Conservation (phyloP, 2,329 filamentous ascomycete species). For the Fusarium drepaniforme region DNA sequence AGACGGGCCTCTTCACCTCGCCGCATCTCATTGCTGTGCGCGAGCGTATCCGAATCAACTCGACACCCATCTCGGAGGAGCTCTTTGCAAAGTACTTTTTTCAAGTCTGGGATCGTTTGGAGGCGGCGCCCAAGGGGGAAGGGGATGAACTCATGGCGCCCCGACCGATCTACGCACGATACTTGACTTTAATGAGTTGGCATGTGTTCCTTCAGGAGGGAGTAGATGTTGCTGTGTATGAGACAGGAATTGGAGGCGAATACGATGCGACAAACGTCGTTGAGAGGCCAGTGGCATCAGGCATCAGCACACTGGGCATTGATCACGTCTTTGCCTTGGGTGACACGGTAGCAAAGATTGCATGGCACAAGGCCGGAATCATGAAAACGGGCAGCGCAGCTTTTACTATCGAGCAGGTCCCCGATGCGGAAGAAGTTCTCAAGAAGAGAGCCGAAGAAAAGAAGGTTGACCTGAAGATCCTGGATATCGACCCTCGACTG, state of each 20-base stretch:
- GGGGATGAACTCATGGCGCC: conserved; percentile 52
- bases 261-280: conserved; percentile 78
- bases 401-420: conserved; percentile 68
- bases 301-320: conserved; percentile 75
- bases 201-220: conserved; percentile 74
- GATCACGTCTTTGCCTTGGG: conserved; percentile 76
- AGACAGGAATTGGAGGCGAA: conserved; percentile 76
- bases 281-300: conserved; percentile 66
- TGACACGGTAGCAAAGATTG: conserved; percentile 72
- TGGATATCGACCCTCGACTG: conserved; percentile 62
- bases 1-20: conserved; percentile 75
- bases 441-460: conserved; percentile 65
- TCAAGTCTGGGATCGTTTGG: conserved; percentile 72
- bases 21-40: conserved; percentile 76
- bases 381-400: conserved; percentile 71
- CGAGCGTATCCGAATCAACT: conserved; percentile 75
- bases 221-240: conserved; percentile 73
- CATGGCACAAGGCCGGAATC: conserved; percentile 81
- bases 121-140: conserved; percentile 47
- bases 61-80: conserved; percentile 66
- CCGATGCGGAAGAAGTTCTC: conserved; percentile 60
- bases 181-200: conserved; percentile 74
- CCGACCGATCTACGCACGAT: conserved; percentile 70
- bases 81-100: conserved; percentile 76
- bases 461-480: conserved; percentile 58